phyloP scores from a whole-genome alignment of 805 yeast genomes.

The Candida endomychidarum region DNA sequence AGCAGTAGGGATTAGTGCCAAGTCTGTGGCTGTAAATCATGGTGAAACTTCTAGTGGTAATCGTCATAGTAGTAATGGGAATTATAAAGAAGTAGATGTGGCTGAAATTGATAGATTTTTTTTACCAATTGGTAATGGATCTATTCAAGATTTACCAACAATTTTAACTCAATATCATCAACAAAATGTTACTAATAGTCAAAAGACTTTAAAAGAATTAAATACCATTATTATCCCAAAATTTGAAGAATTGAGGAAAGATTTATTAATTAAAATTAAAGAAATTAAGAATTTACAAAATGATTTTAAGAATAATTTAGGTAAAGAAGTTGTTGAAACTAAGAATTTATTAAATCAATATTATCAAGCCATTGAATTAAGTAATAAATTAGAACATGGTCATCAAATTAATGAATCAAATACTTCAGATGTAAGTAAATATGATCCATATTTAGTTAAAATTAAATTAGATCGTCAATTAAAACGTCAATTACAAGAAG shows the following conservation, averaged over 20 bases:
- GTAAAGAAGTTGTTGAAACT: constrained; percentile 52
- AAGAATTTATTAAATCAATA: constrained; percentile 46
- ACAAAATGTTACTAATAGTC: constrained; percentile 35
- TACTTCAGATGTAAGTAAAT: constrained; percentile 34
- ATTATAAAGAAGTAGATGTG: constrained; percentile 25
- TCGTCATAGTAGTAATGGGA: constrained; percentile 8
- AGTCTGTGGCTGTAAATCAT: constrained; percentile 15
- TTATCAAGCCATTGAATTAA: constrained; percentile 60
- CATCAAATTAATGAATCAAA: constrained; percentile 13
- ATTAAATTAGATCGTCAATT: constrained; percentile 72
- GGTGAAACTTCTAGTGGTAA: constrained; percentile 17
- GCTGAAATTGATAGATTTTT: constrained; percentile 53
- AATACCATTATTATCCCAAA: constrained; percentile 51
- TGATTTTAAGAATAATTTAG: constrained; percentile 78
- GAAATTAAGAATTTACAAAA: constrained; percentile 80
- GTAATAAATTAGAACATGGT: constrained; percentile 44
- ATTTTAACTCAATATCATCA: constrained; percentile 53
- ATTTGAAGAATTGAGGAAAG: constrained; percentile 61
- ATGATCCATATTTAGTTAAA: constrained; percentile 83
- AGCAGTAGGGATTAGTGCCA: constrained; percentile 49
- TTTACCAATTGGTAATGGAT: constrained; percentile 67
- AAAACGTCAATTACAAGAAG: constrained; percentile 75
- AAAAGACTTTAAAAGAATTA: constrained; percentile 50
- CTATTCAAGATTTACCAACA: constrained; percentile 80
- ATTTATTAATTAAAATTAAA: constrained; percentile 77